Evolutionary conservation across 345 rosid species (phyloP).

Genomic region (Salix udensis): DNA sequence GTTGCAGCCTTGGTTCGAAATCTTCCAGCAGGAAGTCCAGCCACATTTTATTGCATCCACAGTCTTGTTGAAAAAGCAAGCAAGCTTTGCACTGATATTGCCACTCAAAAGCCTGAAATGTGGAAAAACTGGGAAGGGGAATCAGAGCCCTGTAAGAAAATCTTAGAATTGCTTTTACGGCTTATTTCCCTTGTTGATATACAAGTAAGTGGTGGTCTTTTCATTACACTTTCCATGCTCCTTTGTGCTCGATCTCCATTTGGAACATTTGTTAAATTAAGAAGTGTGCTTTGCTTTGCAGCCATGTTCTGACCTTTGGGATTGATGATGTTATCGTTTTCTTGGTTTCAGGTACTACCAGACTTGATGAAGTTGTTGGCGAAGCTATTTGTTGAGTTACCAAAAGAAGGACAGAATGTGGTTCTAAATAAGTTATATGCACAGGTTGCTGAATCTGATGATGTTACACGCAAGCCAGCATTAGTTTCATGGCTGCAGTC

Average conservation of each 20-base stretch:
- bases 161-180: slow-evolving; percentile 67
- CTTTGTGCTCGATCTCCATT: not conserved
- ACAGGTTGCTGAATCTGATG: slow-evolving; percentile 86
- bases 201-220: slow-evolving; percentile 47
- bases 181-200: slow-evolving; percentile 80
- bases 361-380: slow-evolving; percentile 77
- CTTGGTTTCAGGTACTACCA: slow-evolving; percentile 42
- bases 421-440: slow-evolving; percentile 75
- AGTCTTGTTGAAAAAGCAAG: slow-evolving; percentile 68
- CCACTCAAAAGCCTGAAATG: slow-evolving; percentile 28
- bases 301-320: not conserved
- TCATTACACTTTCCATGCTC: not conserved
- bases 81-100: slow-evolving; percentile 33
- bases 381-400: slow-evolving; percentile 55
- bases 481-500: slow-evolving; percentile 94
- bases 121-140: slow-evolving; percentile 63
- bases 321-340: not conserved
- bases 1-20: slow-evolving; percentile 72
- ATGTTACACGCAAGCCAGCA: slow-evolving; percentile 80
- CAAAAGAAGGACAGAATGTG: slow-evolving; percentile 67
- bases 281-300: not conserved
- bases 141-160: slow-evolving; percentile 52
- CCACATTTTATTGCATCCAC: slow-evolving; percentile 68
- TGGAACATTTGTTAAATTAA: slow-evolving; percentile 3
- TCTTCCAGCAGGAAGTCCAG: slow-evolving; percentile 95